A percentile compares a stretch with the other conserved stretches of the same genome.
Evolutionary conservation across 768 basidiomycete genomes (phyloP).

Genomic region (Leccinum sublutescens): DNA sequence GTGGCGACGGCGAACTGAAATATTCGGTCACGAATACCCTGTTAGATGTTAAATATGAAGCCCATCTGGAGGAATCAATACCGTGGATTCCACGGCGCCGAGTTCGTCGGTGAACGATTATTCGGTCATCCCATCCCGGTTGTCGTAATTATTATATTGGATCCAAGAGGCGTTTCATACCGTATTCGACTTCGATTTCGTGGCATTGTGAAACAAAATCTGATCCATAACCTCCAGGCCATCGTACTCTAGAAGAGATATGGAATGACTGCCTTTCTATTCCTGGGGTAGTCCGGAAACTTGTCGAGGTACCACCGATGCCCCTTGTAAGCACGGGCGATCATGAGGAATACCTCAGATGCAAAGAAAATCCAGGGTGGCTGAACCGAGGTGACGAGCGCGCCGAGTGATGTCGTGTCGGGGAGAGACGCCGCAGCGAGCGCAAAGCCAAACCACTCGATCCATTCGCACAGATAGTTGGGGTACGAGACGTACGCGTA

Average conservation of each 20-base stretch:
- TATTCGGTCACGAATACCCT: not conserved
- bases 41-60: not conserved
- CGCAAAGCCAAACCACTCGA: slow-evolving; percentile 90
- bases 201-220: not conserved
- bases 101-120: not conserved
- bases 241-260: slow-evolving; percentile 51
- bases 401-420: slow-evolving; percentile 31
- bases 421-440: slow-evolving; percentile 64
- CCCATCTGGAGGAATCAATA: not conserved
- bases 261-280: slow-evolving; percentile 79
- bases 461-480: slow-evolving; percentile 94
- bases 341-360: slow-evolving; percentile 73
- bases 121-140: not conserved
- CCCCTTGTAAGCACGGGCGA: slow-evolving; percentile 76
- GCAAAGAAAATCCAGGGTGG: slow-evolving; percentile 83
- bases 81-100: not conserved
- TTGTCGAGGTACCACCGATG: slow-evolving; percentile 82
- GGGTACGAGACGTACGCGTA: slow-evolving; percentile 84
- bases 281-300: slow-evolving; percentile 80
- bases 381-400: slow-evolving; percentile 42
- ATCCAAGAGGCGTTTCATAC: not conserved
- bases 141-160: not conserved
- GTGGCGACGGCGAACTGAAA: not conserved
- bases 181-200: not conserved
- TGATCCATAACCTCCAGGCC: not conserved